Conservation (phyloP, 2,329 filamentous ascomycete genomes). For the Phialophora macrospora region DNA sequence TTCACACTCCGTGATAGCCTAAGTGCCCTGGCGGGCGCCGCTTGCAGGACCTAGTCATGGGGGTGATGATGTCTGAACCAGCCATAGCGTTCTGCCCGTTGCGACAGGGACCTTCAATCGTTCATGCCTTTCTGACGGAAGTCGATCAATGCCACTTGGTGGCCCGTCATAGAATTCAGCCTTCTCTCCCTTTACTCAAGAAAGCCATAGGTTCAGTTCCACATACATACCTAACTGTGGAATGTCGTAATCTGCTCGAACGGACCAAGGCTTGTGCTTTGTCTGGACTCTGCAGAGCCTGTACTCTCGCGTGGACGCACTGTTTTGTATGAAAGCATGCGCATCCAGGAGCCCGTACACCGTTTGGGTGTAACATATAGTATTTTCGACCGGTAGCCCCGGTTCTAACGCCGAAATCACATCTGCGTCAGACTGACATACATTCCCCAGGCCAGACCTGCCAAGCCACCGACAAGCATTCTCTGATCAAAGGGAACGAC, state of each 20-base stretch:
- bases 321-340: background rate
- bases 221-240: background rate
- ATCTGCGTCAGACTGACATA: slow-evolving; percentile 57
- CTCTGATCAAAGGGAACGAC: slow-evolving; percentile 46
- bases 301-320: background rate
- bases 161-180: background rate
- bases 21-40: background rate
- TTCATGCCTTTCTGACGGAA: background rate
- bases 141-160: background rate
- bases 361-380: background rate
- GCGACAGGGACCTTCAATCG: background rate
- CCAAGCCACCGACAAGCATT: slow-evolving; percentile 45
- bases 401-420: background rate
- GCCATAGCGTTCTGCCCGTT: too few species aligned
- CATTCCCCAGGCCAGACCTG: slow-evolving; percentile 47
- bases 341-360: background rate
- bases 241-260: background rate
- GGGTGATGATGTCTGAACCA: background rate
- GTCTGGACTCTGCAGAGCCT: background rate
- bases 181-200: background rate
- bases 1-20: background rate
- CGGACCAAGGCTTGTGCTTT: background rate
- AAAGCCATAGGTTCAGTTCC: background rate
- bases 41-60: background rate
- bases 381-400: background rate